These are phyloP conservation scores for Whalleya microplaca DNA, from an alignment of 2,329 filamentous ascomycete genomes.

Conservation along the genomic window DNA sequence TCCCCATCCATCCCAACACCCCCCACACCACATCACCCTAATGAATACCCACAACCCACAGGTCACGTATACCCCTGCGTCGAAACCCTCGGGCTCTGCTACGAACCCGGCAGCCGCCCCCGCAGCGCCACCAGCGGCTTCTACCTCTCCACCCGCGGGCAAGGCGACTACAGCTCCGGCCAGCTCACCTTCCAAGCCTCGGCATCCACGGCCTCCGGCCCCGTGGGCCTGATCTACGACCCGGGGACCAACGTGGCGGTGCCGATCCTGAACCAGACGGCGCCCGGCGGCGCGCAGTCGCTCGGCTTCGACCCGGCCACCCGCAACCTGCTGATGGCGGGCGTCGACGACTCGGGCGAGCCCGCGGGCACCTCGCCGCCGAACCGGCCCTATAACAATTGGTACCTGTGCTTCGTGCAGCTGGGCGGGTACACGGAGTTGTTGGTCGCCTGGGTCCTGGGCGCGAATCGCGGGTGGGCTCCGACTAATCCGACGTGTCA, in stretches of 20 bases:
- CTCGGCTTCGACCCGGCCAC: conserved; percentile 8
- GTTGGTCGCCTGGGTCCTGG: conserved; percentile 14
- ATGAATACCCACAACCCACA: no score
- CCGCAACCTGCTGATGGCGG: conserved; percentile 7
- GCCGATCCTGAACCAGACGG: conserved; percentile 10
- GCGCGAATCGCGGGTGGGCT: conserved; percentile 11
- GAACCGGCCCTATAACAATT: conserved; percentile 12
- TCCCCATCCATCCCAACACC: background rate
- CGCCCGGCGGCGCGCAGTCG: background rate
- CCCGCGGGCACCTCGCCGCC: background rate
- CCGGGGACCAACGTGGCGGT: conserved; percentile 14
- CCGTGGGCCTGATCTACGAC: conserved; percentile 12
- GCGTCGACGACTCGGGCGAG: conserved; percentile 9
- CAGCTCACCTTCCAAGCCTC: conserved; percentile 7
- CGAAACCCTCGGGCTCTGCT: conserved; percentile 2
- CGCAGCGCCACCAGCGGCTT: background rate
- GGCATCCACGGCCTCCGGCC: background rate
- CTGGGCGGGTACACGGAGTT: background rate
- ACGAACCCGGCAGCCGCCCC: background rate
- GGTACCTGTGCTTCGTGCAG: conserved; percentile 9
- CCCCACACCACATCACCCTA: background rate
- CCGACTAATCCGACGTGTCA: conserved; percentile 18
- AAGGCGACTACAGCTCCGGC: conserved; percentile 4
- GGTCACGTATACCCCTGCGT: conserved; percentile 7
- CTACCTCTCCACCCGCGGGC: conserved; percentile 8